phyloP scores from a whole-genome alignment of 75 land plant species.

The Sequoia sempervirens region DNA sequence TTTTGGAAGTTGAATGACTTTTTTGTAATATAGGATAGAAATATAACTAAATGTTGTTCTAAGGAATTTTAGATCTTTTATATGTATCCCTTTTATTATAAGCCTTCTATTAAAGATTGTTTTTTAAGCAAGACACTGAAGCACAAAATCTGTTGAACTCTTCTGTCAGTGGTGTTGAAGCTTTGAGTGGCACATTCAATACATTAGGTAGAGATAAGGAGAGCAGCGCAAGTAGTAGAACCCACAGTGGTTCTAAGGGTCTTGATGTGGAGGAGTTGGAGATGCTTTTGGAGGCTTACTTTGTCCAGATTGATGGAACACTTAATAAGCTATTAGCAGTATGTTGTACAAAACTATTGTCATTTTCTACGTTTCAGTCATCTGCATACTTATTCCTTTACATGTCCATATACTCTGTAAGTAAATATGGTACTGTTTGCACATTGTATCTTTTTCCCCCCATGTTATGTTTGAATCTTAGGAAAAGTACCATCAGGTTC shows the following conservation, averaged over 20 bases:
- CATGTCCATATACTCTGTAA: neutral
- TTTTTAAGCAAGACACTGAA: conserved; percentile 23
- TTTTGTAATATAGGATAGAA: neutral
- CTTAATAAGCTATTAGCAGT: conserved; percentile 69
- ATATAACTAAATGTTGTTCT: neutral
- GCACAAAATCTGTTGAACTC: conserved; percentile 9
- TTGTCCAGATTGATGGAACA: conserved; percentile 84
- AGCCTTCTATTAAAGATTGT: conserved; percentile 12
- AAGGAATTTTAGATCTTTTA: neutral
- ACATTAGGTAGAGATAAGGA: conserved; percentile 21
- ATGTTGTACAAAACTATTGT: conserved; percentile 9
- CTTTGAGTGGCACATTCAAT: conserved; percentile 6
- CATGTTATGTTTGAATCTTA: neutral
- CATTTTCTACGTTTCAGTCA: neutral
- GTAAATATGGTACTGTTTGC: neutral
- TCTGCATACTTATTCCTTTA: neutral
- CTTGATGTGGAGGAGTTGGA: conserved; percentile 87
- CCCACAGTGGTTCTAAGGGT: conserved; percentile 40
- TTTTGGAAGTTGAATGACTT: neutral
- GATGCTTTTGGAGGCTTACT: conserved; percentile 91
- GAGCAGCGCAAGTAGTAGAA: conserved; percentile 42
- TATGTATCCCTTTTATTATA: neutral
- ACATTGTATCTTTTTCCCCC: neutral
- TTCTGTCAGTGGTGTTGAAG: conserved; percentile 17
- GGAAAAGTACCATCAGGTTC: neutral